phyloP scores from a whole-genome alignment of 345 rosid species.

The Ricinus communis region DNA sequence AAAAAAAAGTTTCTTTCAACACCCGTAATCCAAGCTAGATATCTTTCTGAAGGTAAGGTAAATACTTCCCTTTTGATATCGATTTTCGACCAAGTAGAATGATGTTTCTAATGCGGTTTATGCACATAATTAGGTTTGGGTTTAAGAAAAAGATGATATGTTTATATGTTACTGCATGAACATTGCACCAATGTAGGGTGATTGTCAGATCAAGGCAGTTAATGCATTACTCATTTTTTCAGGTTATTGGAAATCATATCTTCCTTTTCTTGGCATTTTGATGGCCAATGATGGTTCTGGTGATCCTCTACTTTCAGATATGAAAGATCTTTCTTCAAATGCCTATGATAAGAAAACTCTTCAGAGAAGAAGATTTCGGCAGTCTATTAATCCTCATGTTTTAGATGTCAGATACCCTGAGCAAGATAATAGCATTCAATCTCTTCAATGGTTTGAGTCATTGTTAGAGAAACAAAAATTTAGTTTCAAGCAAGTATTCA shows the following conservation, averaged over 20 bases:
- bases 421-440: slow-evolving; percentile 16
- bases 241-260: background rate
- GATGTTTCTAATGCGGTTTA: too few relatives aligned
- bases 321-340: slow-evolving; percentile 10
- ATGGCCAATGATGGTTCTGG: slow-evolving; percentile 41
- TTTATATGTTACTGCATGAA: too few relatives aligned
- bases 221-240: too few relatives aligned
- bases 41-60: too few relatives aligned
- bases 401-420: too few relatives aligned
- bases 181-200: too few relatives aligned
- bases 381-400: background rate
- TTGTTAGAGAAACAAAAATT: slow-evolving; percentile 12
- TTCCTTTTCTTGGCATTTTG: background rate
- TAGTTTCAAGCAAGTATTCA: slow-evolving; percentile 27
- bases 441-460: slow-evolving; percentile 22
- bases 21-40: background rate
- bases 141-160: too few relatives aligned
- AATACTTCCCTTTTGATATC: too few relatives aligned
- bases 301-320: slow-evolving; percentile 35
- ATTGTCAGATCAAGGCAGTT: too few relatives aligned
- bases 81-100: too few relatives aligned
- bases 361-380: slow-evolving; percentile 33
- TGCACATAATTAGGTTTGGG: too few relatives aligned
- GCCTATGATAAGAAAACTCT: slow-evolving; percentile 19
- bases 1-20: background rate